Base-by-base conservation (phyloP, 495 filamentous ascomycete species). In the Friedmanniomyces simplex region DNA sequence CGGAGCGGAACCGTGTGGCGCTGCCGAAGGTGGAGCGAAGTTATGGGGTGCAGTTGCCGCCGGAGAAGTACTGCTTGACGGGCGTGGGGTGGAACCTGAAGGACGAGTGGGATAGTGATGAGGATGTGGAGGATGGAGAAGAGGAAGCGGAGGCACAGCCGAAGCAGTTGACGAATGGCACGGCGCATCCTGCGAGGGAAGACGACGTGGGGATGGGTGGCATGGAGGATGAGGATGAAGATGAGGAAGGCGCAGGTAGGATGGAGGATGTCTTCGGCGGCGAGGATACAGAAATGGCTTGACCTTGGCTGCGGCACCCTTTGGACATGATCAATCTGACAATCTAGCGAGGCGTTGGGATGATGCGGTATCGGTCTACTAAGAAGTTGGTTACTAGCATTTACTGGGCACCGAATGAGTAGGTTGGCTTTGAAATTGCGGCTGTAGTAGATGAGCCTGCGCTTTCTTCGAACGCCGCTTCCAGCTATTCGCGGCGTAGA, bases 31-130 rank as follows among this genome's bases (percentile, higher is more conserved):
- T 91, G 0, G 78, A 81, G 41, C 79, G 81, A 54, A 90, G 91
- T 60, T 62, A 81, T 72, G 93, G 93, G 14, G 80, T 93, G 55
- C 76, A 89, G 45, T 71, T 98, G 62, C 93, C 93, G 37, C 85
- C 85, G 55, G 93, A 98, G 81, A 77, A 88, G 67, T 97, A 95
- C 67, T 91, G 91, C 61, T 74, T 96, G 52, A 94, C 85, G 26
- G 93, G 93, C 0, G 76, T 80, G 18, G 82, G 82, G 57, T 98
- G 93, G 93, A 80, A 82, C 37, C 67, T 96, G 72, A 82, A 80
- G 68, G 87, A 90, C 50, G 80, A 83, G 54, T 95, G 87, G 87
- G 77, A 73, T 13, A 66, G 58, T 28, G 77, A 70, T 30, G 73
- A 71, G 25, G 67, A 67, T 37, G 79, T 79, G 59, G 78, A 78